Base-by-base conservation (phyloP, 2,329 filamentous ascomycete genomes). In the Aaosphaeria pasadenensis region DNA sequence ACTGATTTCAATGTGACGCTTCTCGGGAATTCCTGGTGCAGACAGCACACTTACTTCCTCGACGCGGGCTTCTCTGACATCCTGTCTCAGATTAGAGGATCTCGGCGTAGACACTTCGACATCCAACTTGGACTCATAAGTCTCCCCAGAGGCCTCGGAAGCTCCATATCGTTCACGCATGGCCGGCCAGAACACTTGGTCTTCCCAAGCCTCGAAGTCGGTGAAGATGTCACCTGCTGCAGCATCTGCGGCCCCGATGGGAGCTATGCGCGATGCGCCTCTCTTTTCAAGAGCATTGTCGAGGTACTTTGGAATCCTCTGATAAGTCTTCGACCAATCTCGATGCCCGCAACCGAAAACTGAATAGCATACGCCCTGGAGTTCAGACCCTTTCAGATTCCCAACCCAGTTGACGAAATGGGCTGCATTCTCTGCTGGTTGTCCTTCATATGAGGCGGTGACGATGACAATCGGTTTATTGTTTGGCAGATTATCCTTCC, bases 1-100 rank as follows among this genome's bases (percentile, higher is more conserved):
- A 43, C 70, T 66, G 47, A 77, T 65, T 49, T 75, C 72, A 29
- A 77, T 71, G 49, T 75, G 71, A 42, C 64, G 52, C 52, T 71
- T 69, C 44, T 68, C 58, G 1, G 52, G 44, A 1, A 57, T 57
- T 7, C 60, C 60, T 17, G 59, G 55, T 1, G 54, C 49, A 6
- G 67, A 62, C 2, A 72, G 58, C 4, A 64, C 49, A 36, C 66
- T 49, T 4, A 60, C 56, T 17, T 66, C 62, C 36, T 69, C 58
- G 2, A 72, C 68, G 5, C 60, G 58, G 7, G 65, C 69, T 48
- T 70, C 67, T 17, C 57, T 59, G 1, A 71, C 66, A 40, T 71
- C 65, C 42, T 71, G 67, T n/a, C 65, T 62, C 13, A 71, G 48
- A 1, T 58, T 67, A 0, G 66, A 69, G 4, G 66, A 63, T 5